A percentile compares a stretch with the other conserved stretches of the same genome.
phyloP scores from a whole-genome alignment of 202 grass and related monocot genomes.

The Digitaria exilis region DNA sequence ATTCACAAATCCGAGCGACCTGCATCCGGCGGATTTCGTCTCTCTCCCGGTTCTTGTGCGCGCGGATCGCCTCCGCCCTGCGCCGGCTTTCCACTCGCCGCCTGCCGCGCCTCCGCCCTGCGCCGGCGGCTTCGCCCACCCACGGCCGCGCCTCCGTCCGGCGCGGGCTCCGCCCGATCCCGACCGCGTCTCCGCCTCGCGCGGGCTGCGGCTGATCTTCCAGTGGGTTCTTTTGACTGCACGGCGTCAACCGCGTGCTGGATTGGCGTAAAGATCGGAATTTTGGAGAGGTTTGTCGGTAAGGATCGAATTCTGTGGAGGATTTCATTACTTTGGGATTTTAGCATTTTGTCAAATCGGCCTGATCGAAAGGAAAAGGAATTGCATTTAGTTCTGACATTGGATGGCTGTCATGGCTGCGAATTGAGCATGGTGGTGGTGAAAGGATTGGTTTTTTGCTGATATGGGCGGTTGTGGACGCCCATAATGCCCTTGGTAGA shows the following conservation, averaged over 20 bases:
- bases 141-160: too few species aligned
- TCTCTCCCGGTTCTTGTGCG: background rate
- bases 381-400: background rate
- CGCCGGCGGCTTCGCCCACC: too few species aligned
- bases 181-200: too few species aligned
- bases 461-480: background rate
- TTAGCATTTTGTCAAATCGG: background rate
- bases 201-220: background rate
- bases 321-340: background rate
- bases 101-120: too few species aligned
- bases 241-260: background rate
- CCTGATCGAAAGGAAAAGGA: background rate
- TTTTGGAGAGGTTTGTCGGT: constrained; percentile 1
- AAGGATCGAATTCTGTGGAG: background rate
- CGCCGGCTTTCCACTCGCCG: too few species aligned
- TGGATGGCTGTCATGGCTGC: background rate
- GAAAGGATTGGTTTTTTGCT: background rate
- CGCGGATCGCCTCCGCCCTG: too few species aligned
- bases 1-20: constrained; percentile 21
- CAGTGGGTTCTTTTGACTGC: background rate
- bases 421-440: background rate
- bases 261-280: constrained; percentile 15
- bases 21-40: background rate
- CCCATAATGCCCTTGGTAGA: constrained; percentile 13
- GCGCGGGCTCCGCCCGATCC: too few species aligned